Evolutionary conservation across 345 rosid species (phyloP), one percentile per base, ranked within the genome.

Genomic region (Acer saccharum): DNA sequence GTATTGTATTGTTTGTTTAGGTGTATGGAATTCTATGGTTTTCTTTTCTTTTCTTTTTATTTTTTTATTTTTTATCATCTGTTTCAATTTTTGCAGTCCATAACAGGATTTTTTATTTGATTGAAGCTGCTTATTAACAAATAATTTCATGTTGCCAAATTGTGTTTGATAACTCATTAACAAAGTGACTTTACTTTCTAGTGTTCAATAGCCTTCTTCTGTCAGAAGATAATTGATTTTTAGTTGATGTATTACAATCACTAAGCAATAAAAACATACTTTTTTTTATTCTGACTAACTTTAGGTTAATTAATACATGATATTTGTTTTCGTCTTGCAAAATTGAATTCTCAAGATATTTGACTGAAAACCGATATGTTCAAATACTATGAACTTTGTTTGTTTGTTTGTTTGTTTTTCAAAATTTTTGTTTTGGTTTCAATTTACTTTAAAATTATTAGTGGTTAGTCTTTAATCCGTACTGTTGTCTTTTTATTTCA

Each of bases 401-500:
- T 32, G 29, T 27, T 27, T 27, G 29, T 32, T 32, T 32, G n/a
- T n/a, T n/a, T n/a, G n/a, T 3, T 32, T 48, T 72, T 32, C 50
- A 71, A 16, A 52, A 23, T 77, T 46, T 20, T 70, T 43, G 39
- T 54, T 23, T n/a, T 46, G 35, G 17, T 74, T 20, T 20, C 20
- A 29, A 13, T 66, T 29, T 14, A n/a, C 25, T 35, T 62, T 76
- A 12, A 10, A 39, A 58, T 21, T 11, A 7, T 76, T 68, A 7
- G 71, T 63, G 10, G 57, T 57, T 70, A 21, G 44, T 72, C 63
- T 61, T 20, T 77, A 58, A 72, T 61, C 16, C 54, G 32, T 64
- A 6, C 12, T 73, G 66, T 71, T 77, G 58, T 77, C 69, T 79
- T 81, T 68, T 21, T 58, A 65, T 75, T 83, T 72, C 84, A 90